Evolutionary conservation across 176 grass and related monocot species (phyloP).

Genomic region (Urochloa ruziziensis): DNA sequence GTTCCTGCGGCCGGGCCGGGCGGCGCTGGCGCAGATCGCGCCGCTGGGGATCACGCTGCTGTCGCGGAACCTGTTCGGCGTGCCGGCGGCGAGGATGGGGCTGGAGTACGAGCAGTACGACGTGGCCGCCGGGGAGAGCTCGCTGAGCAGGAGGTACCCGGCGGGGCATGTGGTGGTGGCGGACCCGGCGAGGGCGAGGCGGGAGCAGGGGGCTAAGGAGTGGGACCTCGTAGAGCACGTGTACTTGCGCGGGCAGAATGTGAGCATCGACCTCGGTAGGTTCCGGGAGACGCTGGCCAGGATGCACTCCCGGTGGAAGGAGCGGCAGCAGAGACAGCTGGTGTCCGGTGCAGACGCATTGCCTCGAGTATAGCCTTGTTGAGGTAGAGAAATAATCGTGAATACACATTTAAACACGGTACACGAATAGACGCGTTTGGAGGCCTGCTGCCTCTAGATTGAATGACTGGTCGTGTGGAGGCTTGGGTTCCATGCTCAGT

Average conservation of each 20-base stretch:
- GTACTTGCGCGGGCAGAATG: slow-evolving; percentile 64
- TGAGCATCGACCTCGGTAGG: slow-evolving; percentile 46
- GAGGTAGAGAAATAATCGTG: no score
- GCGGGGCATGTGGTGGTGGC: slow-evolving; percentile 26
- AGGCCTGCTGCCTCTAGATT: no score
- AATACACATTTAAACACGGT: no score
- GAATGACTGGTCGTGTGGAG: no score
- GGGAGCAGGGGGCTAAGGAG: slow-evolving; percentile 2
- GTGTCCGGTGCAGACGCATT: neutral
- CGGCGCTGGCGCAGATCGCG: slow-evolving; percentile 51
- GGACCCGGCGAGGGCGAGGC: slow-evolving; percentile 33
- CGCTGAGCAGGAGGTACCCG: slow-evolving; percentile 37
- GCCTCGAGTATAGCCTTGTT: neutral
- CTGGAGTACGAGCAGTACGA: slow-evolving; percentile 63
- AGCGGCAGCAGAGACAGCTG: neutral
- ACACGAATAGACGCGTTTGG: no score
- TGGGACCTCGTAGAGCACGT: slow-evolving; percentile 44
- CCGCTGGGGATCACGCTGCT: slow-evolving; percentile 40
- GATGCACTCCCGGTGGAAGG: neutral
- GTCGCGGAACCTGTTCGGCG: slow-evolving; percentile 47
- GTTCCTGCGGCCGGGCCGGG: slow-evolving; percentile 40
- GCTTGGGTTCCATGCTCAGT: no score
- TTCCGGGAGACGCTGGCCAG: slow-evolving; percentile 30
- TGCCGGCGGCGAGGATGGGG: slow-evolving; percentile 52
- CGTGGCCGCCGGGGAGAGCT: slow-evolving; percentile 49